Base-by-base conservation (phyloP, 352 stramenopile species). In the Ophiocytium majus region DNA sequence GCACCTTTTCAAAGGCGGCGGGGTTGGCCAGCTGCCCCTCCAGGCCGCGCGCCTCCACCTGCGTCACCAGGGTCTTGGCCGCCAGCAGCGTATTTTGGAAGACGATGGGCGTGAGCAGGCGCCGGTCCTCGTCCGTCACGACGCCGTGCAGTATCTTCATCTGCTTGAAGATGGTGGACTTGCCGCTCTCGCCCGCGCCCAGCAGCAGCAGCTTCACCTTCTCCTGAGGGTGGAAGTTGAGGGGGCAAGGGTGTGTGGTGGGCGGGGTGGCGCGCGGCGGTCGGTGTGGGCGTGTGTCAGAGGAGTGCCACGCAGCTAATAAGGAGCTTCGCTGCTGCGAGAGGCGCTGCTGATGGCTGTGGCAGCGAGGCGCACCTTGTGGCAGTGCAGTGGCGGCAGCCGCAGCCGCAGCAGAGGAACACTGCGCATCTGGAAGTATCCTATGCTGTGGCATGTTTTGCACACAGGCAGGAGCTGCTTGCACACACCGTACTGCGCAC, bases 191-290 rank as follows among this genome's bases (percentile, higher is more conserved):
- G 75, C 94, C 95, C 5, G 95, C 94, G 1, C 95, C 95, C 0
- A 98, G 90, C 43, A 98, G 89, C 35, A 98, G 89, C 74, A 98
- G 90, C 91, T 98, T 98, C 81, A 98, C 94, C 86, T 98, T 97
- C 79, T 90, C 75, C 75, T 81, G 49, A 78, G 35, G 28, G 28
- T 71, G 28, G 28, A 71, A 71, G 23, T 23, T 71, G 57, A 71
- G 23, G 23, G 57, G 28, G 23, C 19, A 71, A 71, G 23, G 19
- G 57, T 23, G 19, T 71, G 23, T 71, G 23, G 28, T 71, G 19
- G 57, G 28, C 57, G 28, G 28, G 19, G 28, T 28, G 23, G 28
- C 57, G 28, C 23, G 28, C 57, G 19, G 28, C 23, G 23, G 19
- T 23, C 28, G 23, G 28, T 23, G 28, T 71, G 28, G 23, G 23